Evolutionary conservation across 495 filamentous ascomycete species (phyloP), one percentile per base, ranked within the genome.

Genomic region (Aspergillus nidulans): DNA sequence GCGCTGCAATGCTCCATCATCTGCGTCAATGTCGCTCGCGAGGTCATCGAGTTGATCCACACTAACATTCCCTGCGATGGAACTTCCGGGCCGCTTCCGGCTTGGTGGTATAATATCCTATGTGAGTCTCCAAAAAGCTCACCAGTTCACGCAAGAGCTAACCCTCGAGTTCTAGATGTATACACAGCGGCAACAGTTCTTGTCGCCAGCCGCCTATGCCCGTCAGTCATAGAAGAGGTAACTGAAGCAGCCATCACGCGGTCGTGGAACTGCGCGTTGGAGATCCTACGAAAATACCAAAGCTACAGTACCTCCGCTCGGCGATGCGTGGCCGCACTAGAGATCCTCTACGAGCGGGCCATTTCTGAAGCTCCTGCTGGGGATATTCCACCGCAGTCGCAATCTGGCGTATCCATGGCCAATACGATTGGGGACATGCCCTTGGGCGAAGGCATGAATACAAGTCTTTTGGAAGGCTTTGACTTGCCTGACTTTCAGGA

Each of bases 51-150:
- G 12, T 38, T 69, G 8, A 73, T 75, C 18, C 55, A 72, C 43
- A 53, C 52, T 7, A 70, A 75, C 40, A 60, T 72, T 5, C 69
- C 69, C 4, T 25, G 53, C 1, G 65, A 75, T 45, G 69, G 65
- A 1, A 68, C 63, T 0, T 62, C 67, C n/a, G 71, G 69, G 12
- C 65, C 67, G 0, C 56, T 75, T 32, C 70, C 71, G 6, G 70
- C 69, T 1, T 75, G 69, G 69, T 75, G 71, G 71, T 70, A 73
- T 44, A 73, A 72, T 8, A 70, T 73, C 28, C 64, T 73, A 1
- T 74, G 69, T 73, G 24, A 52, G 68, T 30, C 2, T 4, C 26
- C 32, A 4, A 10, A 9, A 23, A 20, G 4, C 38, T 18, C 38
- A 9, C 12, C 10, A 4, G 3, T 13, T 32, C 38, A 21, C 42